Evolutionary conservation across 805 yeast genomes (phyloP), one percentile per base, ranked within the genome.

Genomic region (Clavispora phyllophila): DNA sequence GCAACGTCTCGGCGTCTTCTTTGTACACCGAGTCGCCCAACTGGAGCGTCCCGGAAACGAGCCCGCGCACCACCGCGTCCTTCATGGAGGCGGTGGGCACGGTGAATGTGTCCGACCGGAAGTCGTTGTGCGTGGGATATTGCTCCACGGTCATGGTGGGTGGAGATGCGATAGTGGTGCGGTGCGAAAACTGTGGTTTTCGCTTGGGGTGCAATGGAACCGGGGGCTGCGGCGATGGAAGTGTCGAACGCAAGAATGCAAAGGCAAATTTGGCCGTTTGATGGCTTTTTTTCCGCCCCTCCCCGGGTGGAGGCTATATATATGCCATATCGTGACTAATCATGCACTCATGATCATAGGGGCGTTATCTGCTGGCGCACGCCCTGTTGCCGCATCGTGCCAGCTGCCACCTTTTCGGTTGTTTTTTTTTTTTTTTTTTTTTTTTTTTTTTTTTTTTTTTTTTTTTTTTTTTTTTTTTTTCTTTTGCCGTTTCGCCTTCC

Each of bases 1-100:
- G 75, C 23, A 72, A 60, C 19, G 96, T 87, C 50, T 82, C 79
- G 17, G 64, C 63, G 60, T 90, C 98, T 60, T 90, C 96, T 49
- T 78, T 73, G 65, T 87, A 87, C n/a, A 90, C 96, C 9, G 91
- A 76, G 57, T 90, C 97, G 35, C 97, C 97, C 37, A 78, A 72
- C 14, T 25, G 33, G 9, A 44, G 50, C 31, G 46, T 20, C 23
- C 52, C 52, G 19, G 42, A 38, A 1, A 90, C 66, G 20, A 49
- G 36, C 9, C 41, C 42, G 13, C 36, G 37, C 36, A 78, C 79
- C 36, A 88, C 80, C 43, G 75, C 72, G n/a, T 54, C 46, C 15
- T 84, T 59, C 91, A 89, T 87, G 32, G 77, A 70, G 26, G 69
- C 67, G 0, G 96, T 79, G 18, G 97, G 97, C 10, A 86, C 84